phyloP scores from a whole-genome alignment of 2,329 filamentous ascomycete genomes.

The Aspergillus costaricaensis region DNA sequence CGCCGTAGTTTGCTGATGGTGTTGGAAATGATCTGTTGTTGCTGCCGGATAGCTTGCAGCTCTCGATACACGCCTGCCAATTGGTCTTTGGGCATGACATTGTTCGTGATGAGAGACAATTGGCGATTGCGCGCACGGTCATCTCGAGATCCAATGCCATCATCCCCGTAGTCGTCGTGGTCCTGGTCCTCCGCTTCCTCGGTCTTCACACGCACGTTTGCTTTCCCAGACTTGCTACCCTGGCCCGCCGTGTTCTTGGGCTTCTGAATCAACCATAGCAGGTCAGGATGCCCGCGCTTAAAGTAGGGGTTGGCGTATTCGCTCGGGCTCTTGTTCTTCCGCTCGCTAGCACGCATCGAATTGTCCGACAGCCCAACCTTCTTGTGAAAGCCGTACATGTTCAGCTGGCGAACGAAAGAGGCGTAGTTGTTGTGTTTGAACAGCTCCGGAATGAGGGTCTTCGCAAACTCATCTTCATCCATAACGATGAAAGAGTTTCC shows the following conservation, averaged over 20 bases:
- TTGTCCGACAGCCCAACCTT: conserved; percentile 91
- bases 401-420: conserved; percentile 72
- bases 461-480: conserved; percentile 87
- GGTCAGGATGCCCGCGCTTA: conserved; percentile 84
- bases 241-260: conserved; percentile 71
- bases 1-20: conserved; percentile 78
- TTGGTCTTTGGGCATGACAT: conserved; percentile 67
- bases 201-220: conserved; percentile 47
- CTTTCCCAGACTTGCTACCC: conserved; percentile 53
- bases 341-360: conserved; percentile 94
- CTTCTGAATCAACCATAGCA: conserved; percentile 96
- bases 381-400: conserved; percentile 67
- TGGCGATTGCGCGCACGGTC: conserved; percentile 41
- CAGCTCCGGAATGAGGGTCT: conserved; percentile 70
- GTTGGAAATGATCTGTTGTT: conserved; percentile 81
- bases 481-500: conserved; percentile 95
- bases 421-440: conserved; percentile 82
- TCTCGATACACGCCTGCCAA: conserved; percentile 76
- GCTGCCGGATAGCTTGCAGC: conserved; percentile 76
- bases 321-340: conserved; percentile 96
- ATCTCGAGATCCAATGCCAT: conserved; percentile 37
- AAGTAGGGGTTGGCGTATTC: conserved; percentile 98
- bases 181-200: conserved; percentile 63
- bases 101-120: conserved; percentile 44
- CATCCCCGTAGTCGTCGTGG: conserved; percentile 61